phyloP scores from a whole-genome alignment of 2,329 filamentous ascomycete genomes.

The Basipetospora chlamydospora region DNA sequence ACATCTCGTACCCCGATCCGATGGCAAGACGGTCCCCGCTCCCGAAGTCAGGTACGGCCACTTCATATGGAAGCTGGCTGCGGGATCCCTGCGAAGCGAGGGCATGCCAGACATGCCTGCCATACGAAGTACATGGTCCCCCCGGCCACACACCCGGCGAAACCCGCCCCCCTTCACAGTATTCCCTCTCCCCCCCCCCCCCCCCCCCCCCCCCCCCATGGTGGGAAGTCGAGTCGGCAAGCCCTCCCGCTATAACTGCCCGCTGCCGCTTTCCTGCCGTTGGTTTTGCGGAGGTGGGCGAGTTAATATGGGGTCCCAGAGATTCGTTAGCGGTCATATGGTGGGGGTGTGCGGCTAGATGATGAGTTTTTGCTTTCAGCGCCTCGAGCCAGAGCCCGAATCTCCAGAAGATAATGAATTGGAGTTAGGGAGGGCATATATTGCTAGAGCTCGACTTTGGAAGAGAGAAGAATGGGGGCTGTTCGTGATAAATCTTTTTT shows the following conservation, averaged over 20 bases:
- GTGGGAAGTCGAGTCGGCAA: conserved; percentile 5
- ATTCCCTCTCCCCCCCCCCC: too few relatives aligned
- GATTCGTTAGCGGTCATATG: neutral
- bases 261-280: conserved; percentile 1
- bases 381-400: too few relatives aligned
- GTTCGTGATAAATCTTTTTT: too few relatives aligned
- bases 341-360: conserved; percentile 3
- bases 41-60: conserved; percentile 1
- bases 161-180: too few relatives aligned
- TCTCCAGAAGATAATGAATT: too few relatives aligned
- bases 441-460: too few relatives aligned
- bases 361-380: neutral
- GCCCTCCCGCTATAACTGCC: conserved; percentile 4
- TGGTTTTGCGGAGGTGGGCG: conserved; percentile 1
- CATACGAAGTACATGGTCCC: too few relatives aligned
- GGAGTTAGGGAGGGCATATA: too few relatives aligned
- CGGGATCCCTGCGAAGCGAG: conserved; percentile 3
- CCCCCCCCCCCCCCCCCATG: too few relatives aligned
- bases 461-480: too few relatives aligned
- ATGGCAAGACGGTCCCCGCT: conserved; percentile 5
- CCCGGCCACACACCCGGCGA: too few relatives aligned
- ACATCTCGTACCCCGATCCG: conserved; percentile 4
- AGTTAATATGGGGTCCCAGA: conserved; percentile 2
- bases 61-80: conserved; percentile 4
- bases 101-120: too few relatives aligned